Conservation (phyloP, 139 green algal genomes). For the Chlorella sp. region DNA sequence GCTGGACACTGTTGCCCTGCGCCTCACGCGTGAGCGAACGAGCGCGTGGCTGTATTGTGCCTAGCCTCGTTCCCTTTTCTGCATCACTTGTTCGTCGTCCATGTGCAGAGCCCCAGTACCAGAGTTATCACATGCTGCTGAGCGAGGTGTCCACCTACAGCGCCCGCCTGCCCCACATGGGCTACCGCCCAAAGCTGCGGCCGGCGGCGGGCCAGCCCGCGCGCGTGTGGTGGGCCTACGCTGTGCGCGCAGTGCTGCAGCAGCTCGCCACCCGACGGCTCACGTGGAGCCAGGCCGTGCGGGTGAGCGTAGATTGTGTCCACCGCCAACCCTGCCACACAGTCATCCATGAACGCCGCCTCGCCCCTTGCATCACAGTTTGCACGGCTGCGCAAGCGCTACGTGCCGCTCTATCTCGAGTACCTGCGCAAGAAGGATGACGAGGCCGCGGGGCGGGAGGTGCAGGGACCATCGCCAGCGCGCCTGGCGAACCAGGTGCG, state of each 20-base stretch:
- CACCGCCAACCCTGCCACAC: neutral
- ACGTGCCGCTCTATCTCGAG: slow-evolving; percentile 69
- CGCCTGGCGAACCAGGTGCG: neutral
- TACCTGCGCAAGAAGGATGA: slow-evolving; percentile 28
- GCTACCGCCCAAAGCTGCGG: slow-evolving; percentile 58
- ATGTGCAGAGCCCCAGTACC: slow-evolving; percentile 68
- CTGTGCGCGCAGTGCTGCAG: slow-evolving; percentile 47
- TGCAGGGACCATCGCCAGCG: neutral
- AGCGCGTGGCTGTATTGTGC: neutral
- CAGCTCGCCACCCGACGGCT: slow-evolving; percentile 32
- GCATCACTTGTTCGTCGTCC: neutral
- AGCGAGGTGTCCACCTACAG: slow-evolving; percentile 65
- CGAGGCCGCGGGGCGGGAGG: neutral
- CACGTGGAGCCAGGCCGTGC: slow-evolving; percentile 49
- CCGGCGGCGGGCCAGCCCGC: slow-evolving; percentile 41
- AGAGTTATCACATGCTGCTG: slow-evolving; percentile 69
- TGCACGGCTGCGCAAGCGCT: slow-evolving; percentile 56
- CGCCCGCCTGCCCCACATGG: slow-evolving; percentile 49
- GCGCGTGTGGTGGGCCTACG: slow-evolving; percentile 85
- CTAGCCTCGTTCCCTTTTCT: neutral
- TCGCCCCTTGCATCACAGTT: no score
- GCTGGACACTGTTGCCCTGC: neutral
- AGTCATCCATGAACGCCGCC: no score
- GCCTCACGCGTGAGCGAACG: no score
- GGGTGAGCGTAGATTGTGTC: slow-evolving; percentile 1